Evolutionary conservation across 2,329 filamentous ascomycete species (phyloP), one percentile per base, ranked within the genome.

Genomic region (Trematosphaeria pertusa): DNA sequence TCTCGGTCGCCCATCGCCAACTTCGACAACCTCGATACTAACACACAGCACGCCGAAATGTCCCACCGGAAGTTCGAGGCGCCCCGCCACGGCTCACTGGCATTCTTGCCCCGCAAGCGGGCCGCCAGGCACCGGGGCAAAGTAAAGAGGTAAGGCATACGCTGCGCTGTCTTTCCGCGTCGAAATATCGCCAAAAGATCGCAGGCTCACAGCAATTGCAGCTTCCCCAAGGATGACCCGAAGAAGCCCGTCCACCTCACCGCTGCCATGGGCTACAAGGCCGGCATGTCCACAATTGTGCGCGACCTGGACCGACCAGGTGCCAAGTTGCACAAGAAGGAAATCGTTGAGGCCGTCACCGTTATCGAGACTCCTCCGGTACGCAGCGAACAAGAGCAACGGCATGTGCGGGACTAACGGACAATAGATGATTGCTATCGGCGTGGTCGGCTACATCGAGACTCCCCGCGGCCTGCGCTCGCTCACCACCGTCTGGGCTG

Each of bases 171-270:
- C 85, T 84, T 50, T 36, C 39, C 17, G 44, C 37, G 26, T 40
- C 30, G 17, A 28, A 28, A 28, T 12, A 8, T 42, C 40, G 36
- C 48, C 37, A 51, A 49, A 56, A 46, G 37, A 56, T 50, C 53
- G 48, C 49, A 50, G 37, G 53, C 64, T 67, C 48, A 70, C 62
- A 47, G 45, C 52, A 33, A 38, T 51, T 49, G 30, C 69, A 95
- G 91, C 81, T 99, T 99, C 87, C 94, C 94, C 76, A 97, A 97
- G 88, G 94, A 99, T 89, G 92, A 99, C 85, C 83, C 91, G 75
- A 97, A 97, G 89, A 96, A 97, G 88, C 90, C 92, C 73, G 91
- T 97, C 78, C 94, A 99, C 86, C 87, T 99, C 73, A 99, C 94
- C 61, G 94, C 94, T 74, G 81, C 91, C 74, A 92, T 97, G 87